These are phyloP conservation scores for Sporothrix brasiliensis DNA, from an alignment of 2,329 filamentous ascomycete genomes.

Conservation along the genomic window DNA sequence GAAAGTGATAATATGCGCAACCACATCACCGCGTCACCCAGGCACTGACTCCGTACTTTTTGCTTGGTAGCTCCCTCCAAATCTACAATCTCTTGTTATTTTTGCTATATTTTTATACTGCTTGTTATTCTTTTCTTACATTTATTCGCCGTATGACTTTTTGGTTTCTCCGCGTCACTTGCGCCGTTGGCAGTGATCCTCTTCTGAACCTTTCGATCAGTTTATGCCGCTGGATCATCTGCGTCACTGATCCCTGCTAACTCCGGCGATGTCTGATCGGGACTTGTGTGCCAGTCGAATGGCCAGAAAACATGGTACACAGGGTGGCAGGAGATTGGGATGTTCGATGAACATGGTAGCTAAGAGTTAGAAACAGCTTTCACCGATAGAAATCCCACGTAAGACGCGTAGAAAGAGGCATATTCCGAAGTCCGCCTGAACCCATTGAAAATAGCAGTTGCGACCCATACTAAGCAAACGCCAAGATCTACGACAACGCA, in stretches of 20 bases:
- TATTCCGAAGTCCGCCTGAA: not conserved
- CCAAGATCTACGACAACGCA: constrained; percentile 11
- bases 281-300: not conserved
- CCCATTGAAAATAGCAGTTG: constrained; percentile 8
- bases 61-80: not conserved
- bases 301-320: not conserved
- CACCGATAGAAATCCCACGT: not conserved
- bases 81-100: not conserved
- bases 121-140: not conserved
- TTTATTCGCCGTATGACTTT: not conserved
- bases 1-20: constrained; percentile 12
- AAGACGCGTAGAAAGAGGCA: not conserved
- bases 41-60: not conserved
- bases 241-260: not conserved
- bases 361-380: not conserved
- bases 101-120: not conserved
- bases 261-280: not conserved
- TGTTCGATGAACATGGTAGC: constrained; percentile 7
- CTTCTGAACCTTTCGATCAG: not conserved
- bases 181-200: constrained; percentile 3
- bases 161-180: not conserved
- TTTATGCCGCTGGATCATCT: too few species aligned
- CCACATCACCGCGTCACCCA: not conserved
- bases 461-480: constrained; percentile 21
- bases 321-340: constrained; percentile 15